These are phyloP conservation scores for Penicillium atrosanguineum DNA, from an alignment of 495 filamentous ascomycete species.

Conservation along the genomic window DNA sequence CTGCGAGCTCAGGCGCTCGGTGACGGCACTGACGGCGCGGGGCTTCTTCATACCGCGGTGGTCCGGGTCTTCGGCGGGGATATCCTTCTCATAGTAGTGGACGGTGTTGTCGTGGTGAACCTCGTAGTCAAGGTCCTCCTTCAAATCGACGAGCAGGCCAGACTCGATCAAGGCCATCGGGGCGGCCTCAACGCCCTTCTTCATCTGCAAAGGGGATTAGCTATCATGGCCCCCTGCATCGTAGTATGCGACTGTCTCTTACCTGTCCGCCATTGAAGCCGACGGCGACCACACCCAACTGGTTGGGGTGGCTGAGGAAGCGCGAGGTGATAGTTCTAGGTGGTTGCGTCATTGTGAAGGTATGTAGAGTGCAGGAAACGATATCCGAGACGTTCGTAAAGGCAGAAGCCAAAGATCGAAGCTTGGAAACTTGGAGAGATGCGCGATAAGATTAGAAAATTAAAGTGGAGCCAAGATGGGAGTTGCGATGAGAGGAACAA, in stretches of 20 bases:
- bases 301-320: conserved; percentile 73
- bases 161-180: conserved; percentile 87
- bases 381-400: not conserved
- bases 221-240: conserved; percentile 5
- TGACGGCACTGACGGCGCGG: conserved; percentile 84
- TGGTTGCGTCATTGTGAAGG: conserved; percentile 58
- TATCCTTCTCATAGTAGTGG: conserved; percentile 75
- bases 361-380: not conserved
- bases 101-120: conserved; percentile 82
- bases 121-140: conserved; percentile 80
- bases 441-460: conserved; percentile 31
- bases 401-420: conserved; percentile 5
- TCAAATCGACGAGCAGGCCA: conserved; percentile 81
- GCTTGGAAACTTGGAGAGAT: conserved; percentile 8
- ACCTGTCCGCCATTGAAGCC: conserved; percentile 98
- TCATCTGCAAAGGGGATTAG: conserved; percentile 56
- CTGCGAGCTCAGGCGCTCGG: conserved; percentile 71
- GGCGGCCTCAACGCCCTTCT: conserved; percentile 88
- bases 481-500: conserved; percentile 1
- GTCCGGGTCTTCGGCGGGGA: conserved; percentile 65
- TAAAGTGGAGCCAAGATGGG: conserved; percentile 19
- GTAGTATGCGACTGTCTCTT: conserved; percentile 24
- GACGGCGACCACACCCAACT: conserved; percentile 90
- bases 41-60: conserved; percentile 93
- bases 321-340: conserved; percentile 68